phyloP scores from a whole-genome alignment of 768 basidiomycete genomes.

The Auricularia heimuer region DNA sequence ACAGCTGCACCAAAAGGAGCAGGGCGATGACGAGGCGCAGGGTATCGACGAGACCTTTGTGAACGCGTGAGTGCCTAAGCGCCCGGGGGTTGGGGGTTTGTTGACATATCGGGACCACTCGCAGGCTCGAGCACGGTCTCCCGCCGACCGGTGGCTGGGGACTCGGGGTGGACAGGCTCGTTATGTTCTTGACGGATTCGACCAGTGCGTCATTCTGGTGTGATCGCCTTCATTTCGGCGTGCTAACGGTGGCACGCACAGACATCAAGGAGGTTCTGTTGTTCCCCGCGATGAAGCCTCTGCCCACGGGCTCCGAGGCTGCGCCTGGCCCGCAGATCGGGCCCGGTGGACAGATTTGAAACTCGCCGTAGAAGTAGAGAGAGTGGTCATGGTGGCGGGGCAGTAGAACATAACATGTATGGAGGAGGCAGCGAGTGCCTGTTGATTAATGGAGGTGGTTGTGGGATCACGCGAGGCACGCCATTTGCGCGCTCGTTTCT shows the following conservation, averaged over 20 bases:
- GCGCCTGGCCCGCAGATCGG: constrained; percentile 20
- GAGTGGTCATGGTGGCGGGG: neutral
- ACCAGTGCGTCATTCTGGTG: constrained; percentile 47
- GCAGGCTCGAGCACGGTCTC: constrained; percentile 88
- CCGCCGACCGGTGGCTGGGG: constrained; percentile 98
- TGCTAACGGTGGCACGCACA: constrained; percentile 20
- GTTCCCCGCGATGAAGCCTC: constrained; percentile 96
- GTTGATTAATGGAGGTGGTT: neutral
- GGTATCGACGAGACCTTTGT: constrained; percentile 94
- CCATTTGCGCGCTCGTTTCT: neutral
- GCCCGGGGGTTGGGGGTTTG: neutral
- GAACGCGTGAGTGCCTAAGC: constrained; percentile 59
- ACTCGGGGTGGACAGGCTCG: constrained; percentile 87
- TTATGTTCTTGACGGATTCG: constrained; percentile 99
- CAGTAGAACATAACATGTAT: neutral
- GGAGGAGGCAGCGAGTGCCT: neutral
- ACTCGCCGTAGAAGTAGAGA: neutral
- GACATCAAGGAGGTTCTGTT: constrained; percentile 95
- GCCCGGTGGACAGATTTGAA: constrained; percentile 14
- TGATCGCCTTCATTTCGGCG: neutral
- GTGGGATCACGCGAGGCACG: neutral
- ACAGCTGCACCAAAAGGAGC: constrained; percentile 83
- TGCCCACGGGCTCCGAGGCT: constrained; percentile 30
- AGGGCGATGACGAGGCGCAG: constrained; percentile 97
- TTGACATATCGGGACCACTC: neutral